A percentile compares a stretch with the other conserved stretches of the same genome.
Evolutionary conservation across 805 yeast species (phyloP).

Genomic region (Wickerhamiella slavikovae): DNA sequence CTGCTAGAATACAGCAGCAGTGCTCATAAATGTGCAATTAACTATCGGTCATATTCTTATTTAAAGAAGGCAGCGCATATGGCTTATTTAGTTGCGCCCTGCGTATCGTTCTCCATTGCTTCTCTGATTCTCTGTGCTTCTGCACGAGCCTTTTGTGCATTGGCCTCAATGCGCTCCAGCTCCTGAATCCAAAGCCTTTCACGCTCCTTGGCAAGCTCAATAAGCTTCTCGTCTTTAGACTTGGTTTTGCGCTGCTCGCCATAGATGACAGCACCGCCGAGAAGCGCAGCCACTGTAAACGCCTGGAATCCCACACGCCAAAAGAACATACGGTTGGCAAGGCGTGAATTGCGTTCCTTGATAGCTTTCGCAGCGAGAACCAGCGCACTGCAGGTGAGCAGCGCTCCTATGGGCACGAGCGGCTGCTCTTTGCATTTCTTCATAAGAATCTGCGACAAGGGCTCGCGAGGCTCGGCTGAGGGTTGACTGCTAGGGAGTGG

Average conservation of each 20-base stretch:
- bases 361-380: slow-evolving; percentile 58
- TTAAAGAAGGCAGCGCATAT: no score
- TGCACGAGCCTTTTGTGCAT: slow-evolving; percentile 12
- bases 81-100: no score
- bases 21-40: no score
- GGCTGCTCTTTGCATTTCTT: slow-evolving; percentile 64
- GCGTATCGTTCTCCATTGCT: no score
- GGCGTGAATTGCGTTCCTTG: slow-evolving; percentile 45
- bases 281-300: slow-evolving; percentile 60
- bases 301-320: slow-evolving; percentile 82
- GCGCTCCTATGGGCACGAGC: slow-evolving; percentile 63
- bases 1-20: no score
- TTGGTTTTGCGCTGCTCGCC: slow-evolving; percentile 32
- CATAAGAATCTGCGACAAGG: slow-evolving; percentile 10
- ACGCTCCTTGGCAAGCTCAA: slow-evolving; percentile 67
- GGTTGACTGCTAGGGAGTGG: slow-evolving; percentile 6
- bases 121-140: no score
- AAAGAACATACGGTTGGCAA: slow-evolving; percentile 72
- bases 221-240: slow-evolving; percentile 37
- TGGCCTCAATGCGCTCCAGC: slow-evolving; percentile 66
- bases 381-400: slow-evolving; percentile 66
- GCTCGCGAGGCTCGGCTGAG: slow-evolving; percentile 7
- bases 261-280: slow-evolving; percentile 44
- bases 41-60: no score
- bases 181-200: slow-evolving; percentile 70